Percentiles rank a stretch among this genome's conserved stretches.
phyloP scores from a whole-genome alignment of 768 basidiomycete genomes.

The Suillus clintonianus region DNA sequence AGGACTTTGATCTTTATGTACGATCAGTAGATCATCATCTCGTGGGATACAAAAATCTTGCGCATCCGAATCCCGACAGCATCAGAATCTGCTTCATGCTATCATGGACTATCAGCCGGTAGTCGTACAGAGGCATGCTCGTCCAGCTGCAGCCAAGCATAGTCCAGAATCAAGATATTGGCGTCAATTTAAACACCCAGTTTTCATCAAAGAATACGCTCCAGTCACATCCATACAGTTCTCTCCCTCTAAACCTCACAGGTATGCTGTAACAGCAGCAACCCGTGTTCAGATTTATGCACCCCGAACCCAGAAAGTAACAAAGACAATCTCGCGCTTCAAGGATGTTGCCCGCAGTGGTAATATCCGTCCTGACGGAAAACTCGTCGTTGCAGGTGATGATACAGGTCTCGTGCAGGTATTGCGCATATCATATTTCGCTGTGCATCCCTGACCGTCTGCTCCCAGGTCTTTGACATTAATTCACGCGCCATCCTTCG shows the following conservation, averaged over 20 bases:
- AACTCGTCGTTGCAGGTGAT: conserved; percentile 92
- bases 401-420: conserved; percentile 89
- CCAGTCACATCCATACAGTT: conserved; percentile 96
- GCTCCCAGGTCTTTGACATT: conserved; percentile 81
- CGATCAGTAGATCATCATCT: conserved; percentile 18
- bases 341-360: conserved; percentile 94
- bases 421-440: not conserved
- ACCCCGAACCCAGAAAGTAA: conserved; percentile 93
- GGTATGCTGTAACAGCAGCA: conserved; percentile 94
- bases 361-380: conserved; percentile 88
- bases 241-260: conserved; percentile 81
- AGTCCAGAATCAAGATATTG: conserved; percentile 80
- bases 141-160: conserved; percentile 59
- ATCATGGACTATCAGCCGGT: conserved; percentile 83
- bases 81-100: conserved; percentile 9
- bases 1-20: conserved; percentile 10
- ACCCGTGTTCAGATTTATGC: conserved; percentile 95
- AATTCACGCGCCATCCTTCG: conserved; percentile 92
- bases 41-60: conserved; percentile 13
- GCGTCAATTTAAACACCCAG: conserved; percentile 85
- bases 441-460: conserved; percentile 5
- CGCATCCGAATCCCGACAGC: conserved; percentile 17
- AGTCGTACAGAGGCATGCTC: conserved; percentile 58
- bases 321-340: conserved; percentile 95
- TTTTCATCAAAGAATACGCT: conserved; percentile 97